Base-by-base conservation (phyloP, 2,329 filamentous ascomycete genomes). In the Phaeosphaeriaceae sp. region DNA sequence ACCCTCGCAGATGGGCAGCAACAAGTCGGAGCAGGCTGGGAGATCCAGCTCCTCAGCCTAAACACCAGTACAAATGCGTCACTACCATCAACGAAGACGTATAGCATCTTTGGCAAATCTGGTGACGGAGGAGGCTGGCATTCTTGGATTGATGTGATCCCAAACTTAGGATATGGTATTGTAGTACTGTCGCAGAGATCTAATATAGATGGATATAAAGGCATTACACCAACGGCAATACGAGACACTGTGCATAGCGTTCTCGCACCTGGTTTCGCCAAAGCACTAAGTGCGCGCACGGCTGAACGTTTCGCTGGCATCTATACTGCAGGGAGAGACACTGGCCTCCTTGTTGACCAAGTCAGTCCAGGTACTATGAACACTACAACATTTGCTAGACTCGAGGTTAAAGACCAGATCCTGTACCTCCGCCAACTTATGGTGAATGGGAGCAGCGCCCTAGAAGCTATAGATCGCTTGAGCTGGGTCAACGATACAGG, bases 121-220 rank as follows among this genome's bases (percentile, higher is more conserved):
- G 67, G 67, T 2, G 60, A 67, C 33, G 67, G 61, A 11, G 66
- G 66, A 18, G 66, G 66, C n/a, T 71, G 58, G 60, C 63, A 63
- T 41, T 56, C 58, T 2, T 70, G 66, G 64, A 61, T 71, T 7
- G 67, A 71, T 23, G 50, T 58, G 1, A 57, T 70, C 17, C 65
- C 67, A 11, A 64, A 63, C 37, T 50, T 70, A 1, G 67, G 67
- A 5, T 71, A 70, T 34, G 67, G 67, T 1, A 44, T 68, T 17
- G 55, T 68, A 7, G 46, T 68, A 6, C 38, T 71, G 1, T 46
- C 53, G 7, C 63, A 67, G 23, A 40, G 51, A 2, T 52, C 63
- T 12, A 54, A 56, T 9, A 8, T 61, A 3, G 29, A 46, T 1
- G 44, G 53, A 4, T 70, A 63, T 26, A 13, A 34, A 13, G 48